phyloP scores from a whole-genome alignment of 225 moss, liverwort and hornwort species.

The Straminergon stramineum region DNA sequence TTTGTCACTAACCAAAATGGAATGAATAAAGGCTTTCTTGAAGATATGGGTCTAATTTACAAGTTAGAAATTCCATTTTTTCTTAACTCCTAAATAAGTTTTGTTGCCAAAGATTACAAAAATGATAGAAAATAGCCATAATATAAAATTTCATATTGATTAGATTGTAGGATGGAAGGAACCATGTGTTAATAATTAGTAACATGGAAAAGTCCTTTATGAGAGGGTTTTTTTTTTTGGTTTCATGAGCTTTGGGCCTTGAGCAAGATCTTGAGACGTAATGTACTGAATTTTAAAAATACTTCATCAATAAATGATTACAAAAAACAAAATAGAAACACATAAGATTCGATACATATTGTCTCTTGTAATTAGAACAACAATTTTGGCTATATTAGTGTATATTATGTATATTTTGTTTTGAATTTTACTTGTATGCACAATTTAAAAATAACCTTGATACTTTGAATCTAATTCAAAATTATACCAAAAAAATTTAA shows the following conservation, averaged over 20 bases:
- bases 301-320: neutral
- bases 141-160: neutral
- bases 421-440: neutral
- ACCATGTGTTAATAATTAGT: neutral
- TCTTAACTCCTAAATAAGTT: neutral
- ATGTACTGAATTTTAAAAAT: neutral
- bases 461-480: neutral
- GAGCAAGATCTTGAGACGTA: neutral
- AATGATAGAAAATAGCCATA: neutral
- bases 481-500: neutral
- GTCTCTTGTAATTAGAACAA: neutral
- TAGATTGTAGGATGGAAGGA: neutral
- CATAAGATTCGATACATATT: neutral
- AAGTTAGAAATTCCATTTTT: neutral
- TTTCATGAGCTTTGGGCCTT: neutral
- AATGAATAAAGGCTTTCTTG: neutral
- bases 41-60: neutral
- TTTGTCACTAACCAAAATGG: neutral
- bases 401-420: neutral
- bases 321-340: fast-evolving
- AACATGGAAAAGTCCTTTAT: neutral
- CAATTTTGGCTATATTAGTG: neutral
- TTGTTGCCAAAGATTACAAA: neutral
- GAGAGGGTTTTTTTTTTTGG: neutral
- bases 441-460: neutral